Evolutionary conservation across 2,329 filamentous ascomycete species (phyloP).

Genomic region (Tolypocladium tropicale): DNA sequence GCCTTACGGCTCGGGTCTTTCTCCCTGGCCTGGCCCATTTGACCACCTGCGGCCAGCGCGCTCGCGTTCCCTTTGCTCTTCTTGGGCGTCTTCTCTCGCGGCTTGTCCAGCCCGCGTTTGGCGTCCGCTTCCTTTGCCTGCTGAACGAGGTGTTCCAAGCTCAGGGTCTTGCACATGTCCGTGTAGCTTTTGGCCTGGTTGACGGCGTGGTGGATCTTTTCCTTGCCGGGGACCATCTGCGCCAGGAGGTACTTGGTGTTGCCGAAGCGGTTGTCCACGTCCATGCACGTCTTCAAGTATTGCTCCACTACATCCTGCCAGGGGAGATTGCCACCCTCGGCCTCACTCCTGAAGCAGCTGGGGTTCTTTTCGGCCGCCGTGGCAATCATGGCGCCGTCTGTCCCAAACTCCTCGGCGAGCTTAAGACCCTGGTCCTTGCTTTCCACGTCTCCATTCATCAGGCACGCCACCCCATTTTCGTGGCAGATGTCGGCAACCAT

Average conservation of each 20-base stretch:
- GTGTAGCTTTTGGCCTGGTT: conserved; percentile 60
- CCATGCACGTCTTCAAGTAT: conserved; percentile 64
- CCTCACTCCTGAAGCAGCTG: conserved; percentile 66
- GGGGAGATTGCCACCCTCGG: conserved; percentile 57
- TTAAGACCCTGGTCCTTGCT: conserved; percentile 59
- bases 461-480: conserved; percentile 77
- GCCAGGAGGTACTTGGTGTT: conserved; percentile 90
- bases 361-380: conserved; percentile 85
- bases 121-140: conserved; percentile 57
- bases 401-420: conserved; percentile 69
- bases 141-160: conserved; percentile 51
- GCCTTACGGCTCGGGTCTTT: conserved; percentile 20
- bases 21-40: conserved; percentile 29
- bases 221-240: conserved; percentile 78
- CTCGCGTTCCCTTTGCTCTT: conserved; percentile 23
- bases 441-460: conserved; percentile 92
- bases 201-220: conserved; percentile 50
- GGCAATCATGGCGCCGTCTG: conserved; percentile 95
- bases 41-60: conserved; percentile 38
- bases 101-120: conserved; percentile 47
- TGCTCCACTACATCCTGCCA: conserved; percentile 72
- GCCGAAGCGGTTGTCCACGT: conserved; percentile 74
- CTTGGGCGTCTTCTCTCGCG: conserved; percentile 21
- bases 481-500: conserved; percentile 78
- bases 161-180: conserved; percentile 56